A percentile compares a stretch with the other conserved stretches of the same genome.
Conservation (phyloP, 2,329 filamentous ascomycete genomes). For the Aschersonia sp. region DNA sequence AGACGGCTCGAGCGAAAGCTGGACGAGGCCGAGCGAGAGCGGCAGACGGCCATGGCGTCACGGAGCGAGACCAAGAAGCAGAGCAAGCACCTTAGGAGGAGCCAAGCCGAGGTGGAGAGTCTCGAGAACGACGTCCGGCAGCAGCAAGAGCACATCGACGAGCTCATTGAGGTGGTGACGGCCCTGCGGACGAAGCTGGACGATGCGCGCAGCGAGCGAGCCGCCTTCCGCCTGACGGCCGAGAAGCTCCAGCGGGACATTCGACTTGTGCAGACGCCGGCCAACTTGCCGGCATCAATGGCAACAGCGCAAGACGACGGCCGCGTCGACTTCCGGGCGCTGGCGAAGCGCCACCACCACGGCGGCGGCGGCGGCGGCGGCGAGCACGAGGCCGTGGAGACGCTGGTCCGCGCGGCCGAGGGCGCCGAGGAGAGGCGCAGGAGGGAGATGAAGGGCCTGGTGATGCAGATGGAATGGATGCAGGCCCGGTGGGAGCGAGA, state of each 20-base stretch:
- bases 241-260: conserved; percentile 40
- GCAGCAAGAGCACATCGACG: conserved; percentile 50
- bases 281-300: neutral
- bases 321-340: conserved; percentile 7
- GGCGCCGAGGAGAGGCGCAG: conserved; percentile 54
- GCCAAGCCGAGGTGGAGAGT: conserved; percentile 49
- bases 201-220: conserved; percentile 51
- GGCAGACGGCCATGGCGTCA: conserved; percentile 17
- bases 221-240: conserved; percentile 36
- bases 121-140: conserved; percentile 60
- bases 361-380: conserved; percentile 13
- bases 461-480: conserved; percentile 84
- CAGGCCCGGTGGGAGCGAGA: conserved; percentile 70
- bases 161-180: conserved; percentile 39
- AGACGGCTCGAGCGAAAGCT: conserved; percentile 32
- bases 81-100: conserved; percentile 45
- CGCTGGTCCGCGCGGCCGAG: conserved; percentile 41
- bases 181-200: conserved; percentile 54
- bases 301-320: neutral
- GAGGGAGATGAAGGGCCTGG: conserved; percentile 67
- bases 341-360: conserved; percentile 11
- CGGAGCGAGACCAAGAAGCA: conserved; percentile 32
- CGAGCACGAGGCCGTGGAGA: conserved; percentile 36
- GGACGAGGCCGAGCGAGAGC: conserved; percentile 35
- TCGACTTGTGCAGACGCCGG: conserved; percentile 22